These are phyloP conservation scores for Paramecium sexaurelia DNA, from an alignment of 73 alveolate genomes.

Conservation along the genomic window DNA sequence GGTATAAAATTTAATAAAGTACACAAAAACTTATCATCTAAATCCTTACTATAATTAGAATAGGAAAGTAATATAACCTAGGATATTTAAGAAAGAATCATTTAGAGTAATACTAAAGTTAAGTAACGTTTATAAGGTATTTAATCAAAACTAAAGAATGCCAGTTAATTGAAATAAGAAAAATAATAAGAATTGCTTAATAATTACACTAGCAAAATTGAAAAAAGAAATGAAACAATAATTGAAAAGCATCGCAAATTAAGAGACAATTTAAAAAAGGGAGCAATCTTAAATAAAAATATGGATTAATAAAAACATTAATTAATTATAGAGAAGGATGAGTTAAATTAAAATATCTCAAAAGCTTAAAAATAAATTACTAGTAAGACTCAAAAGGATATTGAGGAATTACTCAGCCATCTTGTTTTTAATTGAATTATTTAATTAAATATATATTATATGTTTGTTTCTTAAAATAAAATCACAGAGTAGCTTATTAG, in stretches of 20 bases:
- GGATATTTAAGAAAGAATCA: not conserved
- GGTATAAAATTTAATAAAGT: not conserved
- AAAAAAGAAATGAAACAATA: not conserved
- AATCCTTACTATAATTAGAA: not conserved
- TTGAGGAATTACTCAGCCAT: not conserved
- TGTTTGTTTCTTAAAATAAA: not conserved
- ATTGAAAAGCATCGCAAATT: not conserved
- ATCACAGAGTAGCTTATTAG: not conserved
- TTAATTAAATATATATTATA: not conserved
- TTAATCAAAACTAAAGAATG: not conserved
- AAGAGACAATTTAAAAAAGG: not conserved
- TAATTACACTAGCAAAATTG: not conserved
- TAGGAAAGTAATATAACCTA: not conserved
- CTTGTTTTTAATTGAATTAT: not conserved
- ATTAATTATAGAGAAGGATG: not conserved
- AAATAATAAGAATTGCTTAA: not conserved
- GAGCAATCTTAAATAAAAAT: not conserved
- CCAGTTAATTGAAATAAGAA: not conserved
- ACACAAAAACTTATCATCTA: not conserved
- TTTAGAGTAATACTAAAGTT: not conserved
- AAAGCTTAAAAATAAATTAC: not conserved
- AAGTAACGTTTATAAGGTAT: not conserved
- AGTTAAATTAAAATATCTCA: not conserved
- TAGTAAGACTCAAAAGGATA: not conserved
- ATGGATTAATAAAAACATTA: not conserved